Conservation (phyloP, 2,329 filamentous ascomycete genomes). For the Akanthomyces muscarius region DNA sequence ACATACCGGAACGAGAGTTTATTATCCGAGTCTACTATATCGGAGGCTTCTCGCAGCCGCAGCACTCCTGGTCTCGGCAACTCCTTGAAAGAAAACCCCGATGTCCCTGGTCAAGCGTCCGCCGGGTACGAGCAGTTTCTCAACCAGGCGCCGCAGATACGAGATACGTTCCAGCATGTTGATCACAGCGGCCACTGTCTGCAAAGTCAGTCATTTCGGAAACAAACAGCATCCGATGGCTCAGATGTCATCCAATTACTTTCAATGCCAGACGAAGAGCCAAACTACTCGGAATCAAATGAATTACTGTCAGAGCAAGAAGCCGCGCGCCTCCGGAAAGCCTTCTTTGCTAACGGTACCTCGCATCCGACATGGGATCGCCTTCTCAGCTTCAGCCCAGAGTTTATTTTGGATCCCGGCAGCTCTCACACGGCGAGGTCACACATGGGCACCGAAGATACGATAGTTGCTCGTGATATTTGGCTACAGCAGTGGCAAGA, state of each 20-base stretch:
- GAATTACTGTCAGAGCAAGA: conserved; percentile 13
- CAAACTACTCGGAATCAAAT: not conserved
- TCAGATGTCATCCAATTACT: conserved; percentile 20
- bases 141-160: not conserved
- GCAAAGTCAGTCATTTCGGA: not conserved
- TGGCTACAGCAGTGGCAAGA: conserved; percentile 55
- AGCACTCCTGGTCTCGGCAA: not conserved
- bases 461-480: conserved; percentile 35
- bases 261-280: conserved; percentile 11
- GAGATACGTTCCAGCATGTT: not conserved
- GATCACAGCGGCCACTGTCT: not conserved
- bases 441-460: conserved; percentile 38
- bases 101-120: not conserved
- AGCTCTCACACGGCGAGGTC: conserved; percentile 21
- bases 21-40: not conserved
- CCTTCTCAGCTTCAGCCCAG: conserved; percentile 49
- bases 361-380: conserved; percentile 36
- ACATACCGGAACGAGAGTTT: not conserved
- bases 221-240: conserved; percentile 20
- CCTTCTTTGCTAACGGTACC: not conserved
- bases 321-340: conserved; percentile 8
- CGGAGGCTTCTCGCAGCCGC: not conserved
- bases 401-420: conserved; percentile 32
- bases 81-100: not conserved
- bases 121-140: conserved; percentile 8